Percentiles rank a stretch among this genome's conserved stretches.
phyloP scores from a whole-genome alignment of 176 grass and related monocot species.

The Avena sativa region DNA sequence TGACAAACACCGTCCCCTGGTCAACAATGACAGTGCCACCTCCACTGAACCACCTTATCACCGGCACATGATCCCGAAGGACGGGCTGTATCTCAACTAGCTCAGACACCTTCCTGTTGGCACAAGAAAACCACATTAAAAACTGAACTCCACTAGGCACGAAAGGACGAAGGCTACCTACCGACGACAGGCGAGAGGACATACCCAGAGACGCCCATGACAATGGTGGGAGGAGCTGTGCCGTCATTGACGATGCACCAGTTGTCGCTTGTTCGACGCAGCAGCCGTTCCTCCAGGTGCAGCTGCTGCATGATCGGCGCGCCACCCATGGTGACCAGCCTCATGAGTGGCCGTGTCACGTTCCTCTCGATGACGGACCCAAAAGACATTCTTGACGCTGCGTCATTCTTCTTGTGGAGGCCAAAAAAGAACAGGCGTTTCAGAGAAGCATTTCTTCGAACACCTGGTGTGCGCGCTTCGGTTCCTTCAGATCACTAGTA shows the following conservation, averaged over 20 bases:
- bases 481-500: neutral
- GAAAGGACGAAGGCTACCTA: neutral
- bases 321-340: conserved; percentile 59
- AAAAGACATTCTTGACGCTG: conserved; percentile 9
- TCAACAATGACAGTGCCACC: conserved; percentile 92
- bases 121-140: neutral
- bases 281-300: conserved; percentile 77
- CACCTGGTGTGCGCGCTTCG: neutral
- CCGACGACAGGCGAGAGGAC: neutral
- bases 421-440: neutral
- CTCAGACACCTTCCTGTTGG: conserved; percentile 74
- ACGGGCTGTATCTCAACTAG: conserved; percentile 71
- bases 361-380: neutral
- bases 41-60: conserved; percentile 83
- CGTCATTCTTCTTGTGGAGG: neutral
- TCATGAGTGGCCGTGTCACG: conserved; percentile 57
- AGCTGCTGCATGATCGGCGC: conserved; percentile 68
- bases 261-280: conserved; percentile 63
- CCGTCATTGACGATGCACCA: conserved; percentile 83
- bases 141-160: neutral
- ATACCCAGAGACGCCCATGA: conserved; percentile 92
- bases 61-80: conserved; percentile 57
- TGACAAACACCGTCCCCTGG: conserved; percentile 75
- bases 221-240: conserved; percentile 62
- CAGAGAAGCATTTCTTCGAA: conserved; percentile 40